Base-by-base conservation (phyloP, 495 filamentous ascomycete genomes). In the Massariosphaeria phaeospora region DNA sequence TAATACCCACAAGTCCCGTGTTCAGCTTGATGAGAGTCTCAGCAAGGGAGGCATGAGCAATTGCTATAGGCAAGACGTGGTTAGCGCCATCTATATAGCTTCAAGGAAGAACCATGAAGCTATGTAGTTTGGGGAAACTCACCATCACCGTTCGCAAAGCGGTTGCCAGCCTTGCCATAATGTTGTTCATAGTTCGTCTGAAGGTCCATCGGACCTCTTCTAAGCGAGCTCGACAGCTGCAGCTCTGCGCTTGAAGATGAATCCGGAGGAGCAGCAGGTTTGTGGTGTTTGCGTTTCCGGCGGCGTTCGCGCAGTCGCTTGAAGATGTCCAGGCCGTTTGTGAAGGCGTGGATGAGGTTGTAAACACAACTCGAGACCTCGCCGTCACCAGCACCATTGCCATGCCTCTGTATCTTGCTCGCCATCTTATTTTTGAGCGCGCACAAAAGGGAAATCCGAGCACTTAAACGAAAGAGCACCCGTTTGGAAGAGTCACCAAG, bases 1-100 rank as follows among this genome's bases (percentile, higher is more conserved):
- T 72, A 58, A 73, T 70, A 43, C 56, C 50, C 5, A 73, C 70
- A n/a, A 73, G 69, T 21, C 70, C 70, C 13, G 67, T 66, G 49
- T 73, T 73, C 13, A 73, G 51, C 20, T 67, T 69, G 25, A 72
- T 58, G 3, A 72, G 60, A 15, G 66, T 70, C 31, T 67, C 67
- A 7, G 69, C 62, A 7, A 73, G 68, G 6, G 49, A 53, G 7
- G 49, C 49, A 35, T 53, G 49, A 3, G 49, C 49, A 18, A 53
- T 44, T 2, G 49, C 43, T 33, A 47, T 29, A 38, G 15, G 15
- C 33, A 24, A 0, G 13, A n/a, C n/a, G 51, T 20, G 41, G 27
- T 36, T 40, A 58, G 52, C 40, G 33, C 45, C 25, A 21, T 35
- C 20, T 17, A 6, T 38, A 6, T 38, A 15, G 33, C 9, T 27